These are phyloP conservation scores for Kwoniella botswanensis DNA, from an alignment of 768 basidiomycete genomes.

Conservation along the genomic window DNA sequence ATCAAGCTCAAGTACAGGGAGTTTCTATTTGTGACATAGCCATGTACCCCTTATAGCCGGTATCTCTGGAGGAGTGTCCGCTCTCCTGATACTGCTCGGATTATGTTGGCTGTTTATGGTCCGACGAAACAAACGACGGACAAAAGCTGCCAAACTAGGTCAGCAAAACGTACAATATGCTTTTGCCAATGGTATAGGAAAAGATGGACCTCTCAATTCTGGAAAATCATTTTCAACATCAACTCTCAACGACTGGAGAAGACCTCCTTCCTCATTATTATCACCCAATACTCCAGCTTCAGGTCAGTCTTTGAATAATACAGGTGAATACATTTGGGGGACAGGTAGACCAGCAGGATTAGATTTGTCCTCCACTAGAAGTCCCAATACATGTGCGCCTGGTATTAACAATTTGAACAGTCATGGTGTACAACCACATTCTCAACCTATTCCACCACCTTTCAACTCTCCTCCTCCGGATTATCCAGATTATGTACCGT, in stretches of 20 bases:
- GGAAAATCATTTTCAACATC: slow-evolving; percentile 4
- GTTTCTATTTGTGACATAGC: not conserved
- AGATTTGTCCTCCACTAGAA: slow-evolving; percentile 1
- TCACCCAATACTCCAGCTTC: slow-evolving; percentile 12
- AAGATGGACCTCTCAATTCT: slow-evolving; percentile 6
- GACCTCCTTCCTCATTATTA: slow-evolving; percentile 2
- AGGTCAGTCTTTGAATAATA: slow-evolving; percentile 1
- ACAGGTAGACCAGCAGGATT: slow-evolving; percentile 21
- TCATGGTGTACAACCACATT: not conserved
- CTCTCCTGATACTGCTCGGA: not conserved
- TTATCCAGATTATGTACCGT: slow-evolving; percentile 28
- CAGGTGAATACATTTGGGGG: slow-evolving; percentile 17
- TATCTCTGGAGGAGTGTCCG: slow-evolving; percentile 4
- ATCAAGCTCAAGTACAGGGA: not conserved
- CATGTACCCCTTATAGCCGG: slow-evolving; percentile 10
- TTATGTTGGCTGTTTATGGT: not conserved
- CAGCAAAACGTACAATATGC: slow-evolving; percentile 11
- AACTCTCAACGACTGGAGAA: not conserved
- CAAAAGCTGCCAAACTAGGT: not conserved
- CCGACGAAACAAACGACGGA: slow-evolving; percentile 10
- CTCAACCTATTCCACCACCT: not conserved
- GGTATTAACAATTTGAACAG: not conserved
- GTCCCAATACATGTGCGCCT: not conserved
- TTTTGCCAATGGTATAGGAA: slow-evolving; percentile 13
- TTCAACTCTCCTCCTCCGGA: slow-evolving; percentile 19